phyloP scores from a whole-genome alignment of 805 yeast species.

The Candida methanosorbosa region DNA sequence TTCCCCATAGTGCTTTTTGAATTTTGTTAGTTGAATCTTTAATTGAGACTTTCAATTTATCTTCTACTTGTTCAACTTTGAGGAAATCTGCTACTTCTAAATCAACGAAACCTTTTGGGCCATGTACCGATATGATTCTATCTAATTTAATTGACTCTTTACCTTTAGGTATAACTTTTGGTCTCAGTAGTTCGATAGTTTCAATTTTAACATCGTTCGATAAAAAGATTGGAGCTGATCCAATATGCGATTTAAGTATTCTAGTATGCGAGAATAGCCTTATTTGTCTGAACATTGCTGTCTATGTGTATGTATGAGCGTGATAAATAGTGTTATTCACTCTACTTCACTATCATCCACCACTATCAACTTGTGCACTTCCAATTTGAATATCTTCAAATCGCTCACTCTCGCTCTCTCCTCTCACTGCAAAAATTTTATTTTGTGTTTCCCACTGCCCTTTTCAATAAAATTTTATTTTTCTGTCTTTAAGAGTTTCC shows the following conservation, averaged over 20 bases:
- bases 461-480: no score
- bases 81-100: constrained; percentile 71
- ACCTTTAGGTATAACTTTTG: constrained; percentile 61
- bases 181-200: constrained; percentile 40
- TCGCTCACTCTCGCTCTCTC: no score
- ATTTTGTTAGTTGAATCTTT: constrained; percentile 52
- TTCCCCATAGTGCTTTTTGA: constrained; percentile 94
- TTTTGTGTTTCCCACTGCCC: no score
- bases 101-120: constrained; percentile 68
- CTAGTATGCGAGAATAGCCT: constrained; percentile 27
- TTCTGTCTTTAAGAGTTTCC: no score
- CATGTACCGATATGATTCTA: constrained; percentile 50
- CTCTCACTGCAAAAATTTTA: no score
- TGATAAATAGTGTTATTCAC: no score
- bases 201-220: constrained; percentile 50
- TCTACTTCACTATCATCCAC: no score
- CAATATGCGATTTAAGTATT: constrained; percentile 53
- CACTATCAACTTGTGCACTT: no score
- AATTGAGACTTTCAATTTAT: constrained; percentile 34
- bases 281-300: no score
- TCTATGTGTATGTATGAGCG: no score
- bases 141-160: constrained; percentile 48
- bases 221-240: constrained; percentile 66
- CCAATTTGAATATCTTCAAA: no score
- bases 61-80: constrained; percentile 28